Base-by-base conservation (phyloP, 768 basidiomycete genomes). In the Suillus discolor region DNA sequence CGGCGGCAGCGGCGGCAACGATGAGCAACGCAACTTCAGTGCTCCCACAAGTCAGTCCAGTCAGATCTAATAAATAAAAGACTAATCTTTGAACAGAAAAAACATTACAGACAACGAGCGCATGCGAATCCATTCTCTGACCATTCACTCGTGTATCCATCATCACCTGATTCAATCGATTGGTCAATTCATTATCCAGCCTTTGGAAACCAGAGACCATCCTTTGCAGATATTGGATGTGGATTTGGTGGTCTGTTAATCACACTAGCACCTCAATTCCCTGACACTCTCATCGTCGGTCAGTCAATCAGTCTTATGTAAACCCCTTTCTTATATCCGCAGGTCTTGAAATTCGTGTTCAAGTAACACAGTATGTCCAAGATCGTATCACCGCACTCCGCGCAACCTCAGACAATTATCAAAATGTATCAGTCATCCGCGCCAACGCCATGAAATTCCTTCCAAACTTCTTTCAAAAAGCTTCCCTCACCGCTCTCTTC, bases 381-480 rank as follows among this genome's bases (percentile, higher is more conserved):
- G 97, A 98, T 77, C 90, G 96, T 71, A 97, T 99, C 72, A 80
- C 86, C 42, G 97, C 97, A n/a, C 85, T 96, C 47, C 91, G 97
- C n/a, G 81, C 91, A 57, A 85, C 86, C 51, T 78, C 85, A 57
- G 68, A 77, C 7, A 66, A 51, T 62, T 95, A 89, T 77, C 88
- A 93, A 70, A 99, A 99, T 76, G 87, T 97, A 63, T 95, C 94
- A 42, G 87, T 98, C 68, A 91, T 97, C 68, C 90, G 97, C 60
- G 96, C 93, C 16, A 99, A 99, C 75, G 92, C 95, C 57, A 98
- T 98, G 96, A 99, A 99, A 80, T 98, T 99, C 77, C 84, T 98
- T 63, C 93, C 96, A 7, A 99, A 99, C 78, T 98, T 95, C 78
- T 97, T 99, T 77, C 74, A 84, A 28, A 96, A 96, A 74, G 89